phyloP scores from a whole-genome alignment of 345 rosid genomes.

The Populus davidiana region DNA sequence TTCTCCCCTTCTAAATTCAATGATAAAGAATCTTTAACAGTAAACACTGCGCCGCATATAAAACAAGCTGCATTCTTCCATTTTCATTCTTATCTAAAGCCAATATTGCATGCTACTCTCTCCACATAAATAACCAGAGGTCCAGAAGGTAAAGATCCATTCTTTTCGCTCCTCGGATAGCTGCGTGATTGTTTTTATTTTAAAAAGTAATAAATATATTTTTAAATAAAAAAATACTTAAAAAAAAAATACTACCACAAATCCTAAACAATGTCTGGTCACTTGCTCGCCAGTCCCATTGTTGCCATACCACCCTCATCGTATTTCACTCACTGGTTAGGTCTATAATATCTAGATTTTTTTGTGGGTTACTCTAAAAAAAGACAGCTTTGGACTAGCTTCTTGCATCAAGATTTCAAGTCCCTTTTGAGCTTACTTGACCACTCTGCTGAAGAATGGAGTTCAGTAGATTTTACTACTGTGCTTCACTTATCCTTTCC shows the following conservation, averaged over 20 bases:
- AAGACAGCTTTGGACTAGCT: background rate
- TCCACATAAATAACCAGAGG: background rate
- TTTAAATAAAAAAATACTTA: no score
- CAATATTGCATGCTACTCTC: background rate
- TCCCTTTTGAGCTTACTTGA: background rate
- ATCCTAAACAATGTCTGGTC: no score
- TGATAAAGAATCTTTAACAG: no score
- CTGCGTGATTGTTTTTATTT: no score
- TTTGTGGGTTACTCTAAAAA: background rate
- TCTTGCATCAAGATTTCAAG: background rate
- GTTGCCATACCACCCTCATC: background rate
- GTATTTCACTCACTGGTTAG: background rate
- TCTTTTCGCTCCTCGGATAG: background rate
- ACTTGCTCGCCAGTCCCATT: background rate
- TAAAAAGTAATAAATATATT: no score
- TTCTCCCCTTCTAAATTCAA: no score
- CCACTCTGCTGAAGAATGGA: slow-evolving; percentile 7
- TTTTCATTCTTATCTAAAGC: background rate
- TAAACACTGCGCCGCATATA: background rate
- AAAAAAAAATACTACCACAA: no score
- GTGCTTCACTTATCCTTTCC: slow-evolving; percentile 17
- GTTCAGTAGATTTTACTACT: slow-evolving; percentile 2
- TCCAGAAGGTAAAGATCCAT: background rate
- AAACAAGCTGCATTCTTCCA: background rate
- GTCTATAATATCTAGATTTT: background rate